Conservation (phyloP, 441 rosid species). For the Dalechampia spathulata region DNA sequence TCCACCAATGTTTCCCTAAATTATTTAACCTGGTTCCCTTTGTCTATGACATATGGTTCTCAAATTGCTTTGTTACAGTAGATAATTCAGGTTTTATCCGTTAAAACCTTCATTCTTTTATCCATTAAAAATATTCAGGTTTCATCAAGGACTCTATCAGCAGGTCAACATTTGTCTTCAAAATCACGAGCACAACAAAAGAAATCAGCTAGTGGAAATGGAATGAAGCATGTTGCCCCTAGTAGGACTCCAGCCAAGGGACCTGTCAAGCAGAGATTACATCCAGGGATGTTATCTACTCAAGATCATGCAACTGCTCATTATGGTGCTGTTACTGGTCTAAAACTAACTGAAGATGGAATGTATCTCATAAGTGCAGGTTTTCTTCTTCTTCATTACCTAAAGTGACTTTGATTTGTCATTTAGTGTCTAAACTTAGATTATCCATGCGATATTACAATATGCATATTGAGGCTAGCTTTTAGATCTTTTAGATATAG, state of each 20-base stretch:
- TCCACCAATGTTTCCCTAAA: too few species aligned
- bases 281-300: constrained; percentile 77
- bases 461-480: neutral
- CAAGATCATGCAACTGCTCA: constrained; percentile 90
- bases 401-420: neutral
- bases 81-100: too few species aligned
- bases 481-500: neutral
- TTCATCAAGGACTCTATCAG: constrained; percentile 36
- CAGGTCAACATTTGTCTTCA: constrained; percentile 30
- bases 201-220: constrained; percentile 48
- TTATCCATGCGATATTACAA: neutral
- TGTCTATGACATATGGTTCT: too few species aligned
- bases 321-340: constrained; percentile 86
- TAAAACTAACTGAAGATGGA: constrained; percentile 74
- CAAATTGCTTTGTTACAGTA: too few species aligned
- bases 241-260: constrained; percentile 47
- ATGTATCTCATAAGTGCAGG: constrained; percentile 97
- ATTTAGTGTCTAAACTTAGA: constrained; percentile 1
- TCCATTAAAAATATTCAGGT: constrained; percentile 23
- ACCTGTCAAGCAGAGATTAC: constrained; percentile 55
- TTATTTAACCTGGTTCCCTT: too few species aligned
- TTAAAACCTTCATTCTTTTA: neutral
- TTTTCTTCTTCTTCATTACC: constrained; percentile 21
- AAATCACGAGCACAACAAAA: constrained; percentile 37
- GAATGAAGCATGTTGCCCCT: constrained; percentile 42